These are phyloP conservation scores for Triglochin maritima DNA, from an alignment of 106 monocot species.

Conservation along the genomic window DNA sequence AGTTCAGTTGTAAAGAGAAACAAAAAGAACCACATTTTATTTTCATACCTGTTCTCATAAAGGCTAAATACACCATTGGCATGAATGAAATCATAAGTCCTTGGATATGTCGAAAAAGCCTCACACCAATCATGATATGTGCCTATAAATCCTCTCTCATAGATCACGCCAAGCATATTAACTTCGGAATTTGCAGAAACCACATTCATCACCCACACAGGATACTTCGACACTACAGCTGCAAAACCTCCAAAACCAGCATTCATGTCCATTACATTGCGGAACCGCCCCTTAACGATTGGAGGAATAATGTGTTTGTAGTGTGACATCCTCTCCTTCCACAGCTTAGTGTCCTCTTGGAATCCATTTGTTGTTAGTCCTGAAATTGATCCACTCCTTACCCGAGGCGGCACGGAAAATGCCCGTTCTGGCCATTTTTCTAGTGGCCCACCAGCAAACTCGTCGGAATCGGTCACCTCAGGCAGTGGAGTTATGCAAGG, in stretches of 20 bases:
- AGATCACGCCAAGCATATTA: conserved; percentile 7
- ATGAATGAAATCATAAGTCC: conserved; percentile 16
- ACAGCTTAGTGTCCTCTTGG: conserved; percentile 4
- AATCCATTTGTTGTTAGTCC: conserved; percentile 3
- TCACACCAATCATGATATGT: conserved; percentile 18
- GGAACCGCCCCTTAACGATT: conserved; percentile 5
- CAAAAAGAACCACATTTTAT: neutral
- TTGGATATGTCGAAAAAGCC: conserved; percentile 13
- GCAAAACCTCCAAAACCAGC: conserved; percentile 8
- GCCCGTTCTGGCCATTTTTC: conserved; percentile 10
- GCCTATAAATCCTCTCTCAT: conserved; percentile 15
- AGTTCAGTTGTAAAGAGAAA: neutral
- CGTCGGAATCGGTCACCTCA: neutral
- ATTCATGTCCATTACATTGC: conserved; percentile 18
- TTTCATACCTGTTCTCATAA: conserved; percentile 5
- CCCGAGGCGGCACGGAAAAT: conserved; percentile 6
- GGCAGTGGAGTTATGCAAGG: conserved; percentile 9
- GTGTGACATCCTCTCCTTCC: conserved; percentile 7
- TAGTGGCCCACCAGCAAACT: conserved; percentile 3
- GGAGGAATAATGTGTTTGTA: conserved; percentile 12
- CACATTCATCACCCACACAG: conserved; percentile 17
- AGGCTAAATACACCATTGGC: conserved; percentile 5
- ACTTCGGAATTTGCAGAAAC: neutral
- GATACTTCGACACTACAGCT: conserved; percentile 4
- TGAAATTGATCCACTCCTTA: conserved; percentile 2